Evolutionary conservation across 2,329 filamentous ascomycete species (phyloP), one percentile per base, ranked within the genome.

Genomic region (Orbilia oligospora): DNA sequence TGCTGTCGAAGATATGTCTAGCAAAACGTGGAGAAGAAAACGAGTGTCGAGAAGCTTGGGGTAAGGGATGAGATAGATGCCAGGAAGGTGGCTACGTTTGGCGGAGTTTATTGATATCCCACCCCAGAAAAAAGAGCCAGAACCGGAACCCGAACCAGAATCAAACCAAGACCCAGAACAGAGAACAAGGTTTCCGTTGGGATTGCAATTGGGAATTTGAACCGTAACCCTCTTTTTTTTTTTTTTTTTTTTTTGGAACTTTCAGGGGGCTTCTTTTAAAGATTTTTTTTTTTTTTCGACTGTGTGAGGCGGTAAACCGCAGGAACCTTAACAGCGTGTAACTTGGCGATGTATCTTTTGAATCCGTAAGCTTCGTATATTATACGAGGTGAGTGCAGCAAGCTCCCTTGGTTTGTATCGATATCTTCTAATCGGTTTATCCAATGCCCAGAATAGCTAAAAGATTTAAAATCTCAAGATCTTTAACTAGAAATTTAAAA

Each of bases 41-140:
- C 38, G 38, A 41, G 38, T 41, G 38, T 41, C 38, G 38, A 41
- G 38, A 41, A 41, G 36, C 12, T 14, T 14, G 14, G 2, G 38
- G 1, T 41, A 12, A n/a, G 12, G 9, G 38, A 41, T 41, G 38
- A 14, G 49, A 51, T 51, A 22, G 5, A 53, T 5, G 49, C 12
- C 14, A 53, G 49, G 22, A 24, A 27, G 46, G 49, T 18, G 27
- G 49, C 10, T 36, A 36, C 33, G 33, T 36, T 53, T 36, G 51
- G n/a, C 36, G 51, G 51, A 55, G 51, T 55, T n/a, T 55, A 55
- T 55, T 55, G 36, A 55, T 33, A 55, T 33, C 51, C 51, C 51
- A 16, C 9, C 33, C 33, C 33, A 30, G 27, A 30, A 14, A 38
- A 38, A n/a, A n/a, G n/a, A n/a, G n/a, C n/a, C 36, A 38, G 36